phyloP scores from a whole-genome alignment of 1,284 basidiomycete genomes.

The Hymenochaete sp. region DNA sequence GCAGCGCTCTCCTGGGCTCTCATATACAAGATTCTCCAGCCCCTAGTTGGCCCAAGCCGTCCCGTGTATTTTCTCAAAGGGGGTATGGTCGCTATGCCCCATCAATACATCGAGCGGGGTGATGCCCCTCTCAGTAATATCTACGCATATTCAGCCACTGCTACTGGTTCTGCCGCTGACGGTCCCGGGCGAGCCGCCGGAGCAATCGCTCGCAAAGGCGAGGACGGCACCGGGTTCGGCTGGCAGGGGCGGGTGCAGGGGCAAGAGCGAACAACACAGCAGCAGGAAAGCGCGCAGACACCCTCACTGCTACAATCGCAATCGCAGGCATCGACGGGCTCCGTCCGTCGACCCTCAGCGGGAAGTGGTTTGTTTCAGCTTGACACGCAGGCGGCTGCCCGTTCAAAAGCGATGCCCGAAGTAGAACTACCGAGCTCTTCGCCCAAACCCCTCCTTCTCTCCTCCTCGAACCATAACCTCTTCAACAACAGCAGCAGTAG shows the following conservation, averaged over 20 bases:
- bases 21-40: conserved; percentile 51
- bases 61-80: conserved; percentile 58
- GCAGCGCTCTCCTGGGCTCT: conserved; percentile 50
- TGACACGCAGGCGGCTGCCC: conserved; percentile 47
- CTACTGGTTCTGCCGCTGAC: conserved; percentile 18
- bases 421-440: conserved; percentile 42
- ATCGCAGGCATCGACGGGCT: too few relatives aligned
- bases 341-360: too few relatives aligned
- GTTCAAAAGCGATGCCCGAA: conserved; percentile 44
- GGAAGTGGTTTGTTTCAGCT: conserved; percentile 63
- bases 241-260: too few relatives aligned
- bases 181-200: conserved; percentile 15
- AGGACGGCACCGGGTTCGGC: too few relatives aligned
- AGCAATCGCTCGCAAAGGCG: too few relatives aligned
- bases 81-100: conserved; percentile 54
- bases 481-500: neutral
- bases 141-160: conserved; percentile 19
- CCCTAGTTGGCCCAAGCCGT: conserved; percentile 41
- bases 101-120: conserved; percentile 37
- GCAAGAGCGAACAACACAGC: too few relatives aligned
- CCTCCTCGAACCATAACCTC: neutral
- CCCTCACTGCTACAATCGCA: too few relatives aligned
- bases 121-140: too few relatives aligned
- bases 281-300: too few relatives aligned
- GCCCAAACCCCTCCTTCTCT: conserved; percentile 23